Evolutionary conservation across 2,329 filamentous ascomycete species (phyloP), one percentile per base, ranked within the genome.

Genomic region (Talaromyces funiculosus): DNA sequence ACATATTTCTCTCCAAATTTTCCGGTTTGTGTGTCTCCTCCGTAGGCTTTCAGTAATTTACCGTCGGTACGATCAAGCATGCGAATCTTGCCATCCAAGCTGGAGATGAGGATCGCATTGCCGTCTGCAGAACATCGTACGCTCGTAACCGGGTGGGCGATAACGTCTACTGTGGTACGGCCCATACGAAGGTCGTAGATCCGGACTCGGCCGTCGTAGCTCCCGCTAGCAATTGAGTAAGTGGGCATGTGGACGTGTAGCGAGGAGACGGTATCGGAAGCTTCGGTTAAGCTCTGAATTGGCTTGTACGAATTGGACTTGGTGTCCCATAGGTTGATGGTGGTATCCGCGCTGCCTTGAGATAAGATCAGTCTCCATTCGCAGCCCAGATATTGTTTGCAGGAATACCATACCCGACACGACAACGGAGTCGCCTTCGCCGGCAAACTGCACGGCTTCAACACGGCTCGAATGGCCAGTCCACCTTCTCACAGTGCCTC

Each of bases 111-210:
- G 64, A 93, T 72, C 1, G 89, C 87, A 65, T 88, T 87, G 0
- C 86, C 90, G 67, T 93, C 90, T 57, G 82, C 82, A 2, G 89
- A 89, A 54, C 90, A 77, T 43, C 78, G 78, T 60, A 97, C 72
- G 72, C 87, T 92, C 7, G 91, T 96, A n/a, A 96, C 89, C 2
- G 83, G 79, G 62, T 80, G 77, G 42, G 72, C 75, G 24, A 94
- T 77, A 1, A 90, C 85, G 75, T 96, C 91, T 1, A 84, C 85
- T 4, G 85, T 84, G 53, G 86, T 81, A 57, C 79, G 80, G 0
- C 92, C 92, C 81, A 85, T 89, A 59, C 91, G 82, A 42, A 96
- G 76, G 76, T 97, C 93, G 76, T 97, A 97, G 62, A 82, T 82
- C 58, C 93, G 80, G 0, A 95, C 84, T 61, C 89, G 81, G 2